These are phyloP conservation scores for Trametes sanguinea DNA, from an alignment of 768 basidiomycete genomes.

Conservation along the genomic window DNA sequence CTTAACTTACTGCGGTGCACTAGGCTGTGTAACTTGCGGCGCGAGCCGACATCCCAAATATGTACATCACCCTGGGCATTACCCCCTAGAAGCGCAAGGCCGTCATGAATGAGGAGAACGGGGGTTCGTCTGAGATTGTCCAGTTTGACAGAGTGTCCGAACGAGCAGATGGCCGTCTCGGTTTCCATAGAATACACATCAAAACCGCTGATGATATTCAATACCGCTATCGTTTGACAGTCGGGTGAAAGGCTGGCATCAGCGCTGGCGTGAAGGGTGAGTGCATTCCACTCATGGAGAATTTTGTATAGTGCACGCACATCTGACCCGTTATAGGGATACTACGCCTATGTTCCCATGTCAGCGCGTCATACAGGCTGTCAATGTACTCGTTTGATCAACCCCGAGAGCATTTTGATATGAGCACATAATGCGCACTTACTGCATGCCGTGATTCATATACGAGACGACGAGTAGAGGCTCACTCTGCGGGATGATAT, in stretches of 20 bases:
- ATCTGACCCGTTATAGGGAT: constrained; percentile 5
- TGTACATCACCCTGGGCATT: constrained; percentile 5
- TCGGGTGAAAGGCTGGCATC: constrained; percentile 2
- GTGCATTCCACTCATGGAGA: not conserved
- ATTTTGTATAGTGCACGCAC: not conserved
- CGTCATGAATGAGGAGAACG: constrained; percentile 6
- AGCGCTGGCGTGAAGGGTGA: constrained; percentile 1
- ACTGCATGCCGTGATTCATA: constrained; percentile 16
- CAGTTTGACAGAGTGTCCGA: not conserved
- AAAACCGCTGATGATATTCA: constrained; percentile 12
- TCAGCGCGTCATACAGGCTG: constrained; percentile 1
- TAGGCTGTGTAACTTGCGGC: constrained; percentile 3
- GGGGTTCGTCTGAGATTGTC: not conserved
- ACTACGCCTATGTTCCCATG: constrained; percentile 8
- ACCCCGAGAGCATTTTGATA: not conserved
- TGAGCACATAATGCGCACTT: too few relatives aligned
- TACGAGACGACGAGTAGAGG: constrained; percentile 4
- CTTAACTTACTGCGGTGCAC: not conserved
- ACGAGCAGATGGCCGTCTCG: not conserved
- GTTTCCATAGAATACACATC: constrained; percentile 3
- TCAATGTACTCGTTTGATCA: too few relatives aligned
- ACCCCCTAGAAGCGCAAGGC: not conserved
- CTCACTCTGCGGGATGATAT: not conserved
- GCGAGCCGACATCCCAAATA: constrained; percentile 5
- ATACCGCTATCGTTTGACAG: not conserved